Base-by-base conservation (phyloP, 2,329 filamentous ascomycete species). In the Pezicula rhizophila region DNA sequence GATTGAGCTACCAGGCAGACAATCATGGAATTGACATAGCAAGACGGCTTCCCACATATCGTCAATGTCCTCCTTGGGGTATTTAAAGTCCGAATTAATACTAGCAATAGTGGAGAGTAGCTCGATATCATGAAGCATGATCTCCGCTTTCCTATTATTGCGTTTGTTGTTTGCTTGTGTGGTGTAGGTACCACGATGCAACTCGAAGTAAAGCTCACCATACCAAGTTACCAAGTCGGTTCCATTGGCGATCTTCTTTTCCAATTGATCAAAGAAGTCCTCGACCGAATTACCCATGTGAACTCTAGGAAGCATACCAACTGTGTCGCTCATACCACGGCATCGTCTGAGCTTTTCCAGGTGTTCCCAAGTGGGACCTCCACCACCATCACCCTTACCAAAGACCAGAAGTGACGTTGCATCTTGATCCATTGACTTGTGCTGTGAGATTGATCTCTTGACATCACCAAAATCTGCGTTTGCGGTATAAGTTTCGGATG, bases 131-230 rank as follows among this genome's bases (percentile, higher is more conserved):
- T 90, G 85, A 46, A 99, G 76, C 70, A 96, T 68, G 46, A 87
- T 82, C 68, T 99, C 93, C 0, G 89, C 78, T 64, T 84, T 86
- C 47, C 93, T 81, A 66, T 97, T 99, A 73, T 95, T 92, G 59
- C 82, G 82, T 73, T 99, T 99, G 74, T 96, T 99, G 71, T 96
- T 96, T 51, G 91, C 87, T 67, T 97, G 92, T 0, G 92, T 96
- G 3, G 93, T 99, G 70, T 97, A 97, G 11, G 92, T 97, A 46
- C 93, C 93, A 52, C 93, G 87, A 66, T 99, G 93, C 43, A 99
- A 79, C 69, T 99, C 93, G 66, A 99, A 96, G 71, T 99, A 99
- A 8, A 99, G 78, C 70, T 99, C 93, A 38, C 93, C 93, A 65
- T 96, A 96, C 93, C 93, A 99, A 1, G 93, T 97, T 20, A 90